A percentile compares a stretch with the other conserved stretches of the same genome.
phyloP scores from a whole-genome alignment of 2,329 filamentous ascomycete species.

The Talaromyces sp. region DNA sequence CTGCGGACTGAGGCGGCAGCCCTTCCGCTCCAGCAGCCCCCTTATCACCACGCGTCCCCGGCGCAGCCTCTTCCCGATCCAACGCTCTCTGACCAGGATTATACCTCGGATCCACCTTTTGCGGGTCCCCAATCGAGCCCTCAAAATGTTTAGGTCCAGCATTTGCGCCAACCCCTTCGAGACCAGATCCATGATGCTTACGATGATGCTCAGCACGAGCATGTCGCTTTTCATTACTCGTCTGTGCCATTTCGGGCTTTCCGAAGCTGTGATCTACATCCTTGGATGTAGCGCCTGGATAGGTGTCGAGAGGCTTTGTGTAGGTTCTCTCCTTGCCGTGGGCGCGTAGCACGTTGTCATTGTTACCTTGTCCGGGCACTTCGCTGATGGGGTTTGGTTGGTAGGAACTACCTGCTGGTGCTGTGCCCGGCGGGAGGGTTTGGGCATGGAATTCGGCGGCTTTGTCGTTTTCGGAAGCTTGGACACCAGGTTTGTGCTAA shows the following conservation, averaged over 20 bases:
- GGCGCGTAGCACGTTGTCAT: conserved; percentile 33
- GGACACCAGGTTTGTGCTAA: conserved; percentile 60
- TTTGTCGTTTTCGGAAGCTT: conserved; percentile 51
- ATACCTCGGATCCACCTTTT: conserved; percentile 21
- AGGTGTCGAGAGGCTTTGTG: conserved; percentile 43
- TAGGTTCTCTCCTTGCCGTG: conserved; percentile 40
- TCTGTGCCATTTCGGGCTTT: conserved; percentile 48
- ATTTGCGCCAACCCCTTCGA: conserved; percentile 42
- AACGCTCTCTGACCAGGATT: conserved; percentile 26
- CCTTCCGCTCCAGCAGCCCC: conserved; percentile 27
- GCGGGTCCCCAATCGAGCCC: conserved; percentile 1
- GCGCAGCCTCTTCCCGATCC: conserved; percentile 24
- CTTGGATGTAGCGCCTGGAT: conserved; percentile 49
- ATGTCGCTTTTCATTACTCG: conserved; percentile 44
- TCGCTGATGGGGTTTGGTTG: conserved; percentile 37
- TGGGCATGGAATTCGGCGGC: conserved; percentile 62
- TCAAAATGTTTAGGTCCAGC: conserved; percentile 8
- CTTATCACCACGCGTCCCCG: conserved; percentile 25
- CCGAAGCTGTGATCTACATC: conserved; percentile 52
- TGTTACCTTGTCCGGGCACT: conserved; percentile 38
- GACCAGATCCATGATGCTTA: conserved; percentile 39
- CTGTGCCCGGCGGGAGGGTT: conserved; percentile 57
- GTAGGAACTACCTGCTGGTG: conserved; percentile 51
- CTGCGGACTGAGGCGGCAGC: conserved; percentile 19
- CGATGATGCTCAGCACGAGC: conserved; percentile 40